Conservation (phyloP, 805 yeast genomes). For the Millerago galiae region DNA sequence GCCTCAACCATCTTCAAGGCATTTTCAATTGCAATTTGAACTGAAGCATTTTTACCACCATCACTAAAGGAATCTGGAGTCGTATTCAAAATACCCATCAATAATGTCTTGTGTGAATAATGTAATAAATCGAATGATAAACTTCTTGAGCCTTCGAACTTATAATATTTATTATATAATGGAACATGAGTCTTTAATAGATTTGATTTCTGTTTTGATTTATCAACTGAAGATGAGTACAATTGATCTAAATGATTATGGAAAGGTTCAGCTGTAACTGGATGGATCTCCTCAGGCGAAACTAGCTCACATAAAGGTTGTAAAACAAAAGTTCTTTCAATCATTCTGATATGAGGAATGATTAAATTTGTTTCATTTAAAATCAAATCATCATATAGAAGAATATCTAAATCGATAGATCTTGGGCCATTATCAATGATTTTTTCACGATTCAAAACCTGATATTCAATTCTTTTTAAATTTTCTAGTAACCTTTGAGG, state of each 20-base stretch:
- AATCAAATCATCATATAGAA: conserved; percentile 50
- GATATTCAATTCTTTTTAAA: conserved; percentile 75
- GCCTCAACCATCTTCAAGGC: conserved; percentile 44
- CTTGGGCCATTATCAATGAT: conserved; percentile 88
- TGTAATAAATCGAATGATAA: conserved; percentile 40
- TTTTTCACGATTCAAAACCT: conserved; percentile 63
- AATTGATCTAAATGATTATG: conserved; percentile 59
- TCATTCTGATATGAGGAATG: conserved; percentile 83
- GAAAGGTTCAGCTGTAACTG: conserved; percentile 79
- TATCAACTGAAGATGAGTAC: conserved; percentile 28
- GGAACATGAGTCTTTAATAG: conserved; percentile 48
- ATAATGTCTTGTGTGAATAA: conserved; percentile 43
- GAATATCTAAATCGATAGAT: conserved; percentile 80
- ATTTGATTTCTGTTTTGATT: conserved; percentile 42
- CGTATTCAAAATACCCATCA: conserved; percentile 85
- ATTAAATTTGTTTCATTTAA: conserved; percentile 53
- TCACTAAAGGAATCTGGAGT: conserved; percentile 97
- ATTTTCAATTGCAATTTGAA: conserved; percentile 35
- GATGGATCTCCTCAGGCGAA: conserved; percentile 63
- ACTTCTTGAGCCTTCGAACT: conserved; percentile 17
- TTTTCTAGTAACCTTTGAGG: conserved; percentile 60
- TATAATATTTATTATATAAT: conserved; percentile 21
- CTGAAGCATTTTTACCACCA: conserved; percentile 50
- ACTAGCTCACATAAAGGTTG: conserved; percentile 82
- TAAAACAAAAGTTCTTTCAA: conserved; percentile 85